Base-by-base conservation (phyloP, 257 asterid genomes). In the Plantago major region DNA sequence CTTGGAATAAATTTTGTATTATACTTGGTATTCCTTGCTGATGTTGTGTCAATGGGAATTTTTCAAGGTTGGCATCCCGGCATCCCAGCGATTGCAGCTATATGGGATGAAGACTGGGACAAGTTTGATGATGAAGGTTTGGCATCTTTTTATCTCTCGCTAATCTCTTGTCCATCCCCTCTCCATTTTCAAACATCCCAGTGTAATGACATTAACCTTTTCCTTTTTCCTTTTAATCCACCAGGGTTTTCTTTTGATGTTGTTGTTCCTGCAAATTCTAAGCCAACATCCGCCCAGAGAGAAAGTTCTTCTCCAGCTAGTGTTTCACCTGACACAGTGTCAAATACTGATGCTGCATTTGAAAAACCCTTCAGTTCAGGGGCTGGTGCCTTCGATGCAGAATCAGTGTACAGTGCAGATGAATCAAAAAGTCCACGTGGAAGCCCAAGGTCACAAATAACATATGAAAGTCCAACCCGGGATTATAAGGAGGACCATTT, bases 71-170 rank as follows among this genome's bases (percentile, higher is more conserved):
- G 99, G 99, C 87, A 80, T 51, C 97, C 95, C 63, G 99, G 99
- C 57, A 70, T 93, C 55, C 95, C 97, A 3, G 97, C 85, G 75
- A 55, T 82, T 52, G 89, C 95, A 53, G 87, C 79, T 67, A 76
- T 87, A 59, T 93, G 99, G 99, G 97, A 93, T 76, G 99, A 93
- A 81, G 99, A 93, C 47, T 93, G 99, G 99, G 99, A 93, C 82
- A 93, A 93, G 77, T 93, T 93, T 52, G 90, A 89, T 22, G 99
- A 93, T 70, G 95, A 89, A 87, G 99, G 99, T 93, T 74, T 62
- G 72, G 7, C 67, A 42, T 71, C 67, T 64, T 59, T 44, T 71
- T 26, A 54, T 53, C 33, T 57, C 46, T 19, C 46, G 13, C 37
- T 11, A 13, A 37, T 3, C 14, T 74, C 50, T 62, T 64, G n/a